These are phyloP conservation scores for Hemisphaericaspora subhashii DNA, from an alignment of 1,139 yeast species.

Conservation along the genomic window DNA sequence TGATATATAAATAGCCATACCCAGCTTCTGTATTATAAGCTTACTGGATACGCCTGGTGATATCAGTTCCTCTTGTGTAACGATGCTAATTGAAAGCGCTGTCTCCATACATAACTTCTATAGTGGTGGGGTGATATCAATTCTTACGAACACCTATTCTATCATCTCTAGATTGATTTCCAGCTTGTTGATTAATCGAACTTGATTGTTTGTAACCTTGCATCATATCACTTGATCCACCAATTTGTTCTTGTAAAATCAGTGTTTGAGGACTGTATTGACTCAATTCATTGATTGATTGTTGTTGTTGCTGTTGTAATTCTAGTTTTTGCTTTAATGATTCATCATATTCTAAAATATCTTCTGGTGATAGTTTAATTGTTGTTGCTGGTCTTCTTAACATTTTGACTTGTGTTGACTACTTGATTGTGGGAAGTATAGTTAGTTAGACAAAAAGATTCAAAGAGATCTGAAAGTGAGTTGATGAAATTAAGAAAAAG, in stretches of 20 bases:
- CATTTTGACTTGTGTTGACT: constrained; percentile 46
- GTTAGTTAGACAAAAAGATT: too few relatives aligned
- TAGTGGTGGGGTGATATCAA: not conserved
- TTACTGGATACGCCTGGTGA: too few relatives aligned
- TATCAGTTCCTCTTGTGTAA: too few relatives aligned
- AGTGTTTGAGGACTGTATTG: constrained; percentile 6
- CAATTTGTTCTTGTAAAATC: constrained; percentile 20
- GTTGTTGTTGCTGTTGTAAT: constrained; percentile 9
- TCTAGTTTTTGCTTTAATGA: constrained; percentile 14
- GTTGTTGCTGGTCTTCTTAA: constrained; percentile 65
- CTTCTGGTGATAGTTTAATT: constrained; percentile 65
- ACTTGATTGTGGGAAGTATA: too few relatives aligned
- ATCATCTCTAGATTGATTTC: constrained; percentile 17
- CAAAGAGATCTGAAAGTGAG: too few relatives aligned
- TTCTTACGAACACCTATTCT: constrained; percentile 20
- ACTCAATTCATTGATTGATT: constrained; percentile 6
- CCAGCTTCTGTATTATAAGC: too few relatives aligned
- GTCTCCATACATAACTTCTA: too few relatives aligned
- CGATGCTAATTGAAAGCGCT: too few relatives aligned
- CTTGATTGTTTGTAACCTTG: constrained; percentile 11
- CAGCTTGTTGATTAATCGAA: constrained; percentile 4
- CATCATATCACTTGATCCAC: constrained; percentile 14
- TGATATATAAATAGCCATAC: too few relatives aligned
- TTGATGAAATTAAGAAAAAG: too few relatives aligned
- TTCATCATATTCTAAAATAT: constrained; percentile 62